Conservation (phyloP, 1,139 yeast genomes). For the Yamadazyma blattariae region DNA sequence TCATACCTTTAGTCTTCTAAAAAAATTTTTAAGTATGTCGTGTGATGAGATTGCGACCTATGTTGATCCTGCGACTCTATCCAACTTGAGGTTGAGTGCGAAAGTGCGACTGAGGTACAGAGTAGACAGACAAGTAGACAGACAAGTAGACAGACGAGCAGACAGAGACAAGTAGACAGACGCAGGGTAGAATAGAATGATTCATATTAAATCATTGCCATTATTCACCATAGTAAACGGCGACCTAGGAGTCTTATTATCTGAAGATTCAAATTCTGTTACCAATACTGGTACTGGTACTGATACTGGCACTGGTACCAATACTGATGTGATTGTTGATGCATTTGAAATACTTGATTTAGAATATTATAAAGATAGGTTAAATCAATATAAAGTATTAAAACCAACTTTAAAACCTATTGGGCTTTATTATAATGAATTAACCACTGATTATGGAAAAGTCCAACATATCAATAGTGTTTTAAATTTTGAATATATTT, state of each 20-base stretch:
- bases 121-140: no score
- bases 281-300: no score
- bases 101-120: no score
- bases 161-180: no score
- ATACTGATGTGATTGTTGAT: conserved; percentile 12
- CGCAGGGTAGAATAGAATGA: no score
- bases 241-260: conserved; percentile 28
- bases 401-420: conserved; percentile 25
- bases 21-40: conserved; percentile 5
- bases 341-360: conserved; percentile 29
- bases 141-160: no score
- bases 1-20: conserved; percentile 15
- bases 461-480: neutral
- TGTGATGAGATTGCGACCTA: conserved; percentile 4
- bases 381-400: conserved; percentile 26
- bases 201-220: conserved; percentile 29
- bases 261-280: no score
- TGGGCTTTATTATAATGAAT: conserved; percentile 23
- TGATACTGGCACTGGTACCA: no score
- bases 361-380: conserved; percentile 23
- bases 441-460: neutral
- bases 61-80: no score
- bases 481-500: neutral
- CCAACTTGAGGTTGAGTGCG: no score
- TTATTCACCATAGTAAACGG: conserved; percentile 23